These are phyloP conservation scores for Eucalyptus cloeziana DNA, from an alignment of 345 rosid genomes.

Conservation along the genomic window DNA sequence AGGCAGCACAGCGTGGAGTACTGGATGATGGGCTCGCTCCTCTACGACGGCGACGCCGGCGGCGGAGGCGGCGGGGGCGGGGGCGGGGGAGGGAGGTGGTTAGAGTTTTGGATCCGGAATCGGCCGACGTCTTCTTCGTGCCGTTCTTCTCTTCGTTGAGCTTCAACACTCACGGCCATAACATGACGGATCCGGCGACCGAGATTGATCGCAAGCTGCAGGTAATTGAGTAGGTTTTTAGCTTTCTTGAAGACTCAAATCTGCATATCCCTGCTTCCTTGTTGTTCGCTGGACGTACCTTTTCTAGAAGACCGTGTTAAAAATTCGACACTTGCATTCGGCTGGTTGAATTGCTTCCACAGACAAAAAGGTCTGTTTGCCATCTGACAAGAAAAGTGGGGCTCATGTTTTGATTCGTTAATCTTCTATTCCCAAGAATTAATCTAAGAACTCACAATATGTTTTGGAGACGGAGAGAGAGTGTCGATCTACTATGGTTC, in stretches of 20 bases:
- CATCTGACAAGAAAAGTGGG: not conserved
- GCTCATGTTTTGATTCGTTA: not conserved
- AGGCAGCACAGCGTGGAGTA: conserved; percentile 93
- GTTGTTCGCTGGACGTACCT: not conserved
- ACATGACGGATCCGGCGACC: conserved; percentile 93
- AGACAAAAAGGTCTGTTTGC: not conserved
- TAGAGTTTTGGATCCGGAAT: conserved; percentile 89
- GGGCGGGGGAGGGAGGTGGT: conserved; percentile 39
- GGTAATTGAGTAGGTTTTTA: conserved; percentile 21
- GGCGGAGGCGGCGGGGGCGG: conserved; percentile 21
- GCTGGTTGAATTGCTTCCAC: not conserved
- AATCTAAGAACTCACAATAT: not conserved
- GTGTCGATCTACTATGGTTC: not conserved
- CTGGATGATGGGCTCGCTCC: conserved; percentile 90
- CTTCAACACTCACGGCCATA: conserved; percentile 78
- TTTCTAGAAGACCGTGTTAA: not conserved
- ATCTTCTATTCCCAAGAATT: not conserved
- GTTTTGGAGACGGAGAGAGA: not conserved
- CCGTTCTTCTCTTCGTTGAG: conserved; percentile 94
- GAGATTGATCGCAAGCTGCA: conserved; percentile 77
- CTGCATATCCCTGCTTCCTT: not conserved
- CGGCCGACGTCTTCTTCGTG: conserved; percentile 77
- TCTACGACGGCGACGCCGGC: conserved; percentile 14
- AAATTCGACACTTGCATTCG: not conserved
- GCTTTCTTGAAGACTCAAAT: not conserved